These are phyloP conservation scores for Beta corolliflora DNA, from an alignment of 179 eudicot species.

Conservation along the genomic window DNA sequence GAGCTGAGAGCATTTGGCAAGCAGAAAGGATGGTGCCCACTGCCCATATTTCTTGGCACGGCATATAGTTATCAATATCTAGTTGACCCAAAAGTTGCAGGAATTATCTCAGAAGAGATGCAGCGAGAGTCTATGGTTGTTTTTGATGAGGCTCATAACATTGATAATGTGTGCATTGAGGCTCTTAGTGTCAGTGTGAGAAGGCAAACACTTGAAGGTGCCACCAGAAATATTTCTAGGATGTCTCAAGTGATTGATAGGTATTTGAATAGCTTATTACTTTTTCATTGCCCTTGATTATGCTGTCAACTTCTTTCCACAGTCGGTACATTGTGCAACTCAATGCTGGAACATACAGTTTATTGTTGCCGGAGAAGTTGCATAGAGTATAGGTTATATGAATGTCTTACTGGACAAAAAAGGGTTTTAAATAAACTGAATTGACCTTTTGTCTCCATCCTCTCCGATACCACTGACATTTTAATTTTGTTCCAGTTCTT, in stretches of 20 bases:
- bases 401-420: neutral
- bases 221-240: slow-evolving; percentile 78
- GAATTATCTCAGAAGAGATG: slow-evolving; percentile 96
- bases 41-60: slow-evolving; percentile 85
- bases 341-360: neutral
- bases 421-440: neutral
- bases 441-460: neutral
- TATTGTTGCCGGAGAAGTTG: neutral
- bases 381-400: neutral
- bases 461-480: too few relatives aligned
- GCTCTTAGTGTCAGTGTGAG: slow-evolving; percentile 97
- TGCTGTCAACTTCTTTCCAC: neutral
- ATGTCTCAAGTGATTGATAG: slow-evolving; percentile 91
- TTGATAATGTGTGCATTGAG: slow-evolving; percentile 98
- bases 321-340: neutral
- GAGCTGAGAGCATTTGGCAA: slow-evolving; percentile 85
- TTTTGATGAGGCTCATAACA: slow-evolving; percentile 99
- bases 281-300: neutral
- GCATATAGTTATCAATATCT: slow-evolving; percentile 22
- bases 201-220: slow-evolving; percentile 94
- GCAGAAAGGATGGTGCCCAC: slow-evolving; percentile 84
- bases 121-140: slow-evolving; percentile 93
- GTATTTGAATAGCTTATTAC: slow-evolving; percentile 36
- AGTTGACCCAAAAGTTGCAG: slow-evolving; percentile 61
- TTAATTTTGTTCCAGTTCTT: too few relatives aligned